Conservation (phyloP, 164 flowering plant species). For the Malania oleifera region DNA sequence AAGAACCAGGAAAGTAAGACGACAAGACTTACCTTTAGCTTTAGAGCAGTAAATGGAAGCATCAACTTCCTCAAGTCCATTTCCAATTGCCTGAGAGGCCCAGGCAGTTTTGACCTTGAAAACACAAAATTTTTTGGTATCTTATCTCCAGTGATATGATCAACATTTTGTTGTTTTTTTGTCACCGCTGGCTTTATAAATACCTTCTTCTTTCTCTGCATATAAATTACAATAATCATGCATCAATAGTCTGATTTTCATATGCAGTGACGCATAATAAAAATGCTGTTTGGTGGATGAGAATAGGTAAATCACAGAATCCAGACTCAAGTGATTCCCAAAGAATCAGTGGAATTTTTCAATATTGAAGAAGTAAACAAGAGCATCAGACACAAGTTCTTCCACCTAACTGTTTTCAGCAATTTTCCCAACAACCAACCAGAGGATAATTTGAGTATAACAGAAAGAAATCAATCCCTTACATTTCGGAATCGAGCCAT, state of each 20-base stretch:
- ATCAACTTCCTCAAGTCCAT: conserved; percentile 83
- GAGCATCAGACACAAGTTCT: background rate
- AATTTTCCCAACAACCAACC: background rate
- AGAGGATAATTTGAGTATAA: background rate
- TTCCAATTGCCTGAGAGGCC: conserved; percentile 56
- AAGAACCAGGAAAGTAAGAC: background rate
- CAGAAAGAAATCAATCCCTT: conserved; percentile 11
- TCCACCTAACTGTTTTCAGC: too few relatives aligned
- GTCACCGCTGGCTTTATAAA: conserved; percentile 48
- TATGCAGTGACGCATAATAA: background rate
- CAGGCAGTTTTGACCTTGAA: conserved; percentile 71
- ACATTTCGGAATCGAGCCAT: conserved; percentile 53
- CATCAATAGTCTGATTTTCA: background rate
- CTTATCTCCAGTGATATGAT: conserved; percentile 84
- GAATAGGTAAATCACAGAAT: background rate
- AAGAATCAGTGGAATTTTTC: background rate
- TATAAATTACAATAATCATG: background rate
- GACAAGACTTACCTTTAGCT: conserved; percentile 53
- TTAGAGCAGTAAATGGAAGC: conserved; percentile 89
- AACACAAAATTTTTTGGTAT: conserved; percentile 88
- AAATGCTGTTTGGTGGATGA: background rate
- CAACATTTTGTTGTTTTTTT: conserved; percentile 44
- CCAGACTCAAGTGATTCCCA: too few relatives aligned
- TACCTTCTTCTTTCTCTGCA: conserved; percentile 41
- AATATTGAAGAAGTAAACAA: background rate